A percentile compares a stretch with the other conserved stretches of the same genome.
Evolutionary conservation across 768 basidiomycete genomes (phyloP).

Genomic region (Lactarius deliciosus): DNA sequence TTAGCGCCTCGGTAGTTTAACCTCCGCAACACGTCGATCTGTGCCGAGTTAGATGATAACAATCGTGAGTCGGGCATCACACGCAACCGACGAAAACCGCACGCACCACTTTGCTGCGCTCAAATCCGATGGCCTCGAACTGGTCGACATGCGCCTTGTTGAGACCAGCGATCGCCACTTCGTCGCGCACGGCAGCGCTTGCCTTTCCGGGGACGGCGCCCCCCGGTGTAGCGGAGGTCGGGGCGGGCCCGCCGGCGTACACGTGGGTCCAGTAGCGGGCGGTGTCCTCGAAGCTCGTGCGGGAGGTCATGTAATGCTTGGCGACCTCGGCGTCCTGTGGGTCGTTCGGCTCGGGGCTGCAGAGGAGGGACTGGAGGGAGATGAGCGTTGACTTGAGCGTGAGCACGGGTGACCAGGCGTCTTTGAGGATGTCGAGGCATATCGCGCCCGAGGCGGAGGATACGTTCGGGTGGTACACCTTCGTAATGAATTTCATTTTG

Average conservation of each 20-base stretch:
- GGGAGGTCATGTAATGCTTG: slow-evolving; percentile 92
- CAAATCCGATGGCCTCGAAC: slow-evolving; percentile 83
- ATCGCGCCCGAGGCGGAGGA: slow-evolving; percentile 94
- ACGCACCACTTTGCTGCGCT: slow-evolving; percentile 73
- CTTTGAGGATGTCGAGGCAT: slow-evolving; percentile 85
- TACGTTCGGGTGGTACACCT: slow-evolving; percentile 94
- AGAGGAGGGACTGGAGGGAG: slow-evolving; percentile 88
- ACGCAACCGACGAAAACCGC: not conserved
- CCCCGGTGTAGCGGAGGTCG: slow-evolving; percentile 30
- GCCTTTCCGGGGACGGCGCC: slow-evolving; percentile 15
- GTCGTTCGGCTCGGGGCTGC: slow-evolving; percentile 92
- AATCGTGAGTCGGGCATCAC: slow-evolving; percentile 1
- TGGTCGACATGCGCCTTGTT: slow-evolving; percentile 80
- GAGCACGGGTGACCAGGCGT: slow-evolving; percentile 94
- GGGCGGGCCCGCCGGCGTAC: slow-evolving; percentile 75
- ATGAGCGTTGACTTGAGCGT: slow-evolving; percentile 96
- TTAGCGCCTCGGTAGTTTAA: slow-evolving; percentile 87
- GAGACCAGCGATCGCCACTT: slow-evolving; percentile 74
- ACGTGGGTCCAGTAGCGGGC: slow-evolving; percentile 92
- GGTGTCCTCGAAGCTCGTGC: slow-evolving; percentile 84
- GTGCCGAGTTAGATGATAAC: not conserved
- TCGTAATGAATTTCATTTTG: slow-evolving; percentile 98
- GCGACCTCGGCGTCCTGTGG: slow-evolving; percentile 98
- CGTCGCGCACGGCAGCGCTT: slow-evolving; percentile 38
- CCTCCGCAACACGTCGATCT: slow-evolving; percentile 88